phyloP scores from a whole-genome alignment of 352 stramenopile species.

The Globisporangium cylindrosporum region DNA sequence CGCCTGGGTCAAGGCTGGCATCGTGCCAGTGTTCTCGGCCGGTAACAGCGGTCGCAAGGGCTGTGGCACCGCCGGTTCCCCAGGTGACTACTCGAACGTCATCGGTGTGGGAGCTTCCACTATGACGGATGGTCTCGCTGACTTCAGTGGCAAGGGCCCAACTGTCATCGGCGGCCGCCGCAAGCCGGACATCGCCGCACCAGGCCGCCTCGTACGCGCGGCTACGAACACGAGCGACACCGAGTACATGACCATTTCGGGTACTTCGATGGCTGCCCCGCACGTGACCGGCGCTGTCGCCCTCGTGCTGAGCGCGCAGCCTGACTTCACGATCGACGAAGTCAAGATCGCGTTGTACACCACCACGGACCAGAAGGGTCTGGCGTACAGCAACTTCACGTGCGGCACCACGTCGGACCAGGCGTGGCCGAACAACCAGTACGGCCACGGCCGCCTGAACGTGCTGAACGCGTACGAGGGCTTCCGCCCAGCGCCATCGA shows the following conservation, averaged over 20 bases:
- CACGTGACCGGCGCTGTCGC: conserved; percentile 24
- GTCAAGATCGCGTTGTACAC: conserved; percentile 7
- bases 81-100: conserved; percentile 29
- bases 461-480: conserved; percentile 22
- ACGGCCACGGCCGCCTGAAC: conserved; percentile 24
- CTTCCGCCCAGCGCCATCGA: conserved; percentile 14
- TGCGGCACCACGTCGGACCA: conserved; percentile 26
- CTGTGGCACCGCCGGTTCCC: conserved; percentile 25
- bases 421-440: conserved; percentile 40
- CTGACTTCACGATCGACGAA: conserved; percentile 14
- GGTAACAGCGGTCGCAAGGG: conserved; percentile 17
- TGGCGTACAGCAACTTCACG: conserved; percentile 14
- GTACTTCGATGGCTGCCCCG: conserved; percentile 25
- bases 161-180: conserved; percentile 6
- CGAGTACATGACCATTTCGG: conserved; percentile 12
- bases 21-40: conserved; percentile 21
- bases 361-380: conserved; percentile 13
- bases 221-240: conserved; percentile 2
- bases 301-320: conserved; percentile 18
- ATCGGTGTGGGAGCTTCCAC: conserved; percentile 34
- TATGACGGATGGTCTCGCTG: conserved; percentile 17
- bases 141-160: conserved; percentile 30
- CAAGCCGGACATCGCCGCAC: conserved; percentile 30
- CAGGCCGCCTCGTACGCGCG: conserved; percentile 17
- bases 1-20: conserved; percentile 26